Base-by-base conservation (phyloP, 140 eudicot species). In the Cichorium intybus region DNA sequence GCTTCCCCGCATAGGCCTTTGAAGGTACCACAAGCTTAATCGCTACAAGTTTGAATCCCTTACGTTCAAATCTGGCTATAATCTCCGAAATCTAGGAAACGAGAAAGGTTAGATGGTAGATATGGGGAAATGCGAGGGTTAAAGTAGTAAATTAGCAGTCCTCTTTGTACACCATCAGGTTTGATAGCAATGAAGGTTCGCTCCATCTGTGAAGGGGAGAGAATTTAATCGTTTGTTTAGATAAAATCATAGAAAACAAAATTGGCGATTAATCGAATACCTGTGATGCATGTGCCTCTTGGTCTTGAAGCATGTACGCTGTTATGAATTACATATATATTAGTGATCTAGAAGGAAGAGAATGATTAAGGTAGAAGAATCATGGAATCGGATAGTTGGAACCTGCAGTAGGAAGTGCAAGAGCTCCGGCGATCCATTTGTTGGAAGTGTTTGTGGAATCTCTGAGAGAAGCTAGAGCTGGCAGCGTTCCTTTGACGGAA, bases 141-240 rank as follows among this genome's bases (percentile, higher is more conserved):
- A 24, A 6, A 33, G 43, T 80, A 84, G 49, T 43, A 43, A 43
- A 43, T 45, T 84, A 91, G 95, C 85, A 82, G 75, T 64, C 96
- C 97, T 81, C 96, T 85, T 72, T 92, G 98, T 11, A 92, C 98
- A 70, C 98, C 98, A 61, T 92, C 98, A 20, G 96, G 96, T 79
- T 92, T 92, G 83, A 92, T 92, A 22, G 96, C 96, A 69, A 92
- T 92, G 75, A 92, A 92, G 47, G 93, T 85, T 58, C 93, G 80
- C 75, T 92, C 98, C 95, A 77, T 74, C 98, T 92, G 71, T 18
- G 22, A n/a, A n/a, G n/a, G 28, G 21, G 58, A n/a, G n/a, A n/a
- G n/a, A n/a, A n/a, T n/a, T n/a, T n/a, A 61, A 10, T 48, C 60
- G 60, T 10, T 10, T 27, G 24, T 20, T 6, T 56, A 46, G 28